Evolutionary conservation across 164 flowering plant genomes (phyloP), one percentile per base, ranked within the genome.

Genomic region (Euptelea pleiosperma): DNA sequence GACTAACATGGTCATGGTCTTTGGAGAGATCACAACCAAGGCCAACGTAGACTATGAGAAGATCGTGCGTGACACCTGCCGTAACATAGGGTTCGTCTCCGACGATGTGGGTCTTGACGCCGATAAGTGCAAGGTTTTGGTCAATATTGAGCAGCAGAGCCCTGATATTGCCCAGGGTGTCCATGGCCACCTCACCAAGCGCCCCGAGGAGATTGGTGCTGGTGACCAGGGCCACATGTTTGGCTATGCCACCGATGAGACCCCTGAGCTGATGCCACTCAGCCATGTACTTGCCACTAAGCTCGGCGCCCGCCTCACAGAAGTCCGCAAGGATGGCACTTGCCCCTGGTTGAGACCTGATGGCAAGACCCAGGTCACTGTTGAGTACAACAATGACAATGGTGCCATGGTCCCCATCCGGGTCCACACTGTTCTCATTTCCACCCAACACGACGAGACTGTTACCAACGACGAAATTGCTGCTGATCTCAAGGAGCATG

Each of bases 141-240:
- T 86, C 6, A 78, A 86, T 81, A 86, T 86, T 45, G 92, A 86
- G 74, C 89, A 86, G 57, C 92, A 86, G 72, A 83, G 89, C 66
- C 92, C 88, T 33, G 92, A 86, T 69, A 86, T 86, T 68, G 92
- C 92, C 18, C 92, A 83, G 72, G 93, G 93, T 64, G 93, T 86
- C 29, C 93, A 86, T n/a, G 93, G 93, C 26, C 93, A 86, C 62
- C 74, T 86, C 60, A 86, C 93, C 26, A 86, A 84, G 79, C 79
- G 89, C 49, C 93, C 93, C 2, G 93, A 86, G 67, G 93, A 86
- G 11, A 80, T 86, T 45, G 93, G 93, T 59, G 93, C 93, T 28
- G 93, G 93, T 68, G 93, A 86, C 59, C 92, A 86, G 55, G 92
- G 92, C 15, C 89, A 83, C 70, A 86, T 86, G 92, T 86, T 86